Percentiles rank a stretch among this genome's conserved stretches.
phyloP scores from a whole-genome alignment of 2,329 filamentous ascomycete species.

The Cladophialophora carrionii region DNA sequence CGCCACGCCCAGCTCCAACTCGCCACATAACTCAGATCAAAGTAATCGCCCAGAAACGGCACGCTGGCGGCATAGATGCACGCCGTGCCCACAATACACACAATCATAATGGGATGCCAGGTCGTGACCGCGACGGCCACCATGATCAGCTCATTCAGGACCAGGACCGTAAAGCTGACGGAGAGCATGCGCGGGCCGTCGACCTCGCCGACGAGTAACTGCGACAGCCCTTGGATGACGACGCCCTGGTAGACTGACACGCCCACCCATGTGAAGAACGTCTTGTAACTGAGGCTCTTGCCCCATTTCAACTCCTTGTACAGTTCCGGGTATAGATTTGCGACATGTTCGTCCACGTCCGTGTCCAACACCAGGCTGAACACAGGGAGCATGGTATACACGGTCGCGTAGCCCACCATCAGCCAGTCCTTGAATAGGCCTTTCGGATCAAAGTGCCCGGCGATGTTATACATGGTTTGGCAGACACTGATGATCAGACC shows the following conservation, averaged over 20 bases:
- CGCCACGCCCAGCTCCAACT: constrained; percentile 87
- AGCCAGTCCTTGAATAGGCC: constrained; percentile 97
- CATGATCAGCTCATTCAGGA: constrained; percentile 96
- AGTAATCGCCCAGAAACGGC: constrained; percentile 87
- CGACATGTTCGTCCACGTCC: constrained; percentile 90
- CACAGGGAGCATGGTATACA: constrained; percentile 92
- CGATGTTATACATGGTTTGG: constrained; percentile 96
- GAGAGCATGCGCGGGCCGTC: constrained; percentile 72
- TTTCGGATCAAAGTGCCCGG: constrained; percentile 87
- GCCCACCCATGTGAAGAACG: constrained; percentile 95
- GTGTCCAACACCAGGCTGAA: constrained; percentile 92
- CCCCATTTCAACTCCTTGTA: constrained; percentile 97
- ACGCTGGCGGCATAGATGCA: constrained; percentile 78
- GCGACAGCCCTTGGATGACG: constrained; percentile 91
- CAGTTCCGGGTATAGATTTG: constrained; percentile 92
- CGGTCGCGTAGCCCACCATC: constrained; percentile 91
- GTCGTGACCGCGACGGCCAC: constrained; percentile 95
- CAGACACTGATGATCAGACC: constrained; percentile 93
- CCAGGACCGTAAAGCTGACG: constrained; percentile 86
- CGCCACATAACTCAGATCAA: constrained; percentile 78
- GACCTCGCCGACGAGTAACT: constrained; percentile 80
- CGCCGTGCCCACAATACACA: constrained; percentile 80
- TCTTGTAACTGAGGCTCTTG: constrained; percentile 83
- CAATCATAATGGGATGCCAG: constrained; percentile 92
- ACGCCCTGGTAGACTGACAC: constrained; percentile 94